Evolutionary conservation across 176 grass and related monocot genomes (phyloP).

Genomic region (Calamus simplicifolius): DNA sequence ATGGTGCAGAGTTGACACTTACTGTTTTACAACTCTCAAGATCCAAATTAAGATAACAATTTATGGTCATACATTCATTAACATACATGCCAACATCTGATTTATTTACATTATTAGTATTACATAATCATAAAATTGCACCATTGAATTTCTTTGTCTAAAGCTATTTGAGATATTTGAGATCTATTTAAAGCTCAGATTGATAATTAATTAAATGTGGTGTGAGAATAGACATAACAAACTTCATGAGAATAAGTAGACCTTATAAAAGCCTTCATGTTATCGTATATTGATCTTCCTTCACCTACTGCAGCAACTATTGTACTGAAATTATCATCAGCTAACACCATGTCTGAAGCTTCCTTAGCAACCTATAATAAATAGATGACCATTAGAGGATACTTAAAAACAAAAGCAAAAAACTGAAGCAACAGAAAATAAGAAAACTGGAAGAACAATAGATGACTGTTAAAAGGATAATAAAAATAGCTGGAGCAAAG

Average conservation of each 20-base stretch:
- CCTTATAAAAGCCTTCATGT: constrained; percentile 99
- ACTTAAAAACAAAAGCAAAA: neutral
- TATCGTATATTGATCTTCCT: constrained; percentile 97
- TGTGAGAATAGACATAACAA: neutral
- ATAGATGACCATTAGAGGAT: neutral
- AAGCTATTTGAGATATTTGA: too few species aligned
- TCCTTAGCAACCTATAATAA: constrained; percentile 44
- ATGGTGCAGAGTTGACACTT: too few species aligned
- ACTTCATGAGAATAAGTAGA: constrained; percentile 10
- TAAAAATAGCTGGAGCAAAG: too few species aligned
- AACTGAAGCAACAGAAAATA: constrained; percentile 35
- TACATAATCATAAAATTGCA: too few species aligned
- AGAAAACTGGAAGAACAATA: neutral
- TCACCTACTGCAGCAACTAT: constrained; percentile 96
- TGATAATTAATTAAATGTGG: neutral
- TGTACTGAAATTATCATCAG: constrained; percentile 96
- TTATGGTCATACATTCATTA: too few species aligned
- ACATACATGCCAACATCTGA: too few species aligned
- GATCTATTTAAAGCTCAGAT: neutral
- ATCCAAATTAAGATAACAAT: too few species aligned
- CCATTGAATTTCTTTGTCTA: too few species aligned
- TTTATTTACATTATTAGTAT: too few species aligned
- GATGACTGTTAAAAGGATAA: too few species aligned
- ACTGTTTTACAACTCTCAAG: too few species aligned
- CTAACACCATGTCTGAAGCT: constrained; percentile 95